phyloP scores from a whole-genome alignment of 2,329 filamentous ascomycete species.

The Claviceps pazoutovae region DNA sequence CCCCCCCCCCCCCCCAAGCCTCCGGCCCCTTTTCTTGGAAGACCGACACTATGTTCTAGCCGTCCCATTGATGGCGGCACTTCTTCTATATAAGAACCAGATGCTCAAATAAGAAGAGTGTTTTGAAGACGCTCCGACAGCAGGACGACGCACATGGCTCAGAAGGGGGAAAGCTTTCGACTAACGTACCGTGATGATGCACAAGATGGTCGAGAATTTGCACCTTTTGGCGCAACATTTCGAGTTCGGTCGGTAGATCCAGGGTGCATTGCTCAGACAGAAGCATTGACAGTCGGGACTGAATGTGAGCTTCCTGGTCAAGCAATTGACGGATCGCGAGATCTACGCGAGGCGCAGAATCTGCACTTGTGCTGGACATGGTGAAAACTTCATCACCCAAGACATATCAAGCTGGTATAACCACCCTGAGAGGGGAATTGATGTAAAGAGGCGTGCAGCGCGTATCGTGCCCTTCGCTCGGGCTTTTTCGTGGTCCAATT shows the following conservation, averaged over 20 bases:
- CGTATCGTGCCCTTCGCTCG: not conserved
- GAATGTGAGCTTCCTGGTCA: slow-evolving; percentile 39
- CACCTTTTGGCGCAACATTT: slow-evolving; percentile 42
- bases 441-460: not conserved
- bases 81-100: not conserved
- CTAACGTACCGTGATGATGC: slow-evolving; percentile 32
- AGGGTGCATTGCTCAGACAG: slow-evolving; percentile 33
- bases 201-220: slow-evolving; percentile 34
- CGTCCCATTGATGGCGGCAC: not conserved
- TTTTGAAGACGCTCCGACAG: not conserved
- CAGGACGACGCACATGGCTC: not conserved
- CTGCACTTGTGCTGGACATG: slow-evolving; percentile 6
- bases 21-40: not conserved
- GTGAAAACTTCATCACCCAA: slow-evolving; percentile 4
- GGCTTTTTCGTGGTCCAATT: not conserved
- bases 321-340: slow-evolving; percentile 25
- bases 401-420: slow-evolving; percentile 3
- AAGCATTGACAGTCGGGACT: slow-evolving; percentile 34
- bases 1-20: not conserved
- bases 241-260: slow-evolving; percentile 34
- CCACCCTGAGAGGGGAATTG: not conserved
- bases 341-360: slow-evolving; percentile 13
- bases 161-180: not conserved
- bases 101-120: slow-evolving; percentile 1
- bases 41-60: not conserved